These are phyloP conservation scores for Acorus gramineus DNA, from an alignment of 106 monocot species.

Conservation along the genomic window DNA sequence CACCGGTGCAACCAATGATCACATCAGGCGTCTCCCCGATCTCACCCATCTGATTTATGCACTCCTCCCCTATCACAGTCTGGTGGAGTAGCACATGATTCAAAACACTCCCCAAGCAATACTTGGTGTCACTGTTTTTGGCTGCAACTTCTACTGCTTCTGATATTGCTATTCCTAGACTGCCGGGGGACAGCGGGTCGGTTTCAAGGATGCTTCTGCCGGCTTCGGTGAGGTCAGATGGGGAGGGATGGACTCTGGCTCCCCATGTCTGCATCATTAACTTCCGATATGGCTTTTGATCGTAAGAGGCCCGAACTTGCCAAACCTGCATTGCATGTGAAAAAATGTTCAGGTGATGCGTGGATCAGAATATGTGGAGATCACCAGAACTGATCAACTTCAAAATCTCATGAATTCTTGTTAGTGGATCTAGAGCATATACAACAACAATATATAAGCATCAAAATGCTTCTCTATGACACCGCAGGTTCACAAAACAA, in stretches of 20 bases:
- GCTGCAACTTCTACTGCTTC: conserved; percentile 82
- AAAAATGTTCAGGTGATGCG: not conserved
- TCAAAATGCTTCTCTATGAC: too few relatives aligned
- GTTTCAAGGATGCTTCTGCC: conserved; percentile 50
- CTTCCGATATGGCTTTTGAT: conserved; percentile 74
- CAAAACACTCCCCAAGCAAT: conserved; percentile 78
- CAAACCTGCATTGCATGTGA: conserved; percentile 43
- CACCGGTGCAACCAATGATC: conserved; percentile 80
- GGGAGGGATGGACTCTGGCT: conserved; percentile 80
- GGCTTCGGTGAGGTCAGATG: conserved; percentile 39
- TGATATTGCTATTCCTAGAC: conserved; percentile 84
- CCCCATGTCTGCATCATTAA: conserved; percentile 99
- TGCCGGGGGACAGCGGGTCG: conserved; percentile 60
- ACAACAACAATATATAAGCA: too few relatives aligned
- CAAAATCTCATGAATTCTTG: too few relatives aligned
- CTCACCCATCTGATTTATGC: conserved; percentile 55
- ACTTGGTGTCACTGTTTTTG: conserved; percentile 48
- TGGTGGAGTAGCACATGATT: conserved; percentile 85
- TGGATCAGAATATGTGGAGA: not conserved
- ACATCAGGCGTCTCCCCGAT: conserved; percentile 57
- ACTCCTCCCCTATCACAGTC: conserved; percentile 83
- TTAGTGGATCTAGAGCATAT: too few relatives aligned
- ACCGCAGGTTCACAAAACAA: too few relatives aligned
- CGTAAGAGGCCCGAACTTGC: conserved; percentile 85
- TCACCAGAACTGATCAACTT: too few relatives aligned